Conservation (phyloP, 2,329 filamentous ascomycete species). For the Mariannaea sp. region DNA sequence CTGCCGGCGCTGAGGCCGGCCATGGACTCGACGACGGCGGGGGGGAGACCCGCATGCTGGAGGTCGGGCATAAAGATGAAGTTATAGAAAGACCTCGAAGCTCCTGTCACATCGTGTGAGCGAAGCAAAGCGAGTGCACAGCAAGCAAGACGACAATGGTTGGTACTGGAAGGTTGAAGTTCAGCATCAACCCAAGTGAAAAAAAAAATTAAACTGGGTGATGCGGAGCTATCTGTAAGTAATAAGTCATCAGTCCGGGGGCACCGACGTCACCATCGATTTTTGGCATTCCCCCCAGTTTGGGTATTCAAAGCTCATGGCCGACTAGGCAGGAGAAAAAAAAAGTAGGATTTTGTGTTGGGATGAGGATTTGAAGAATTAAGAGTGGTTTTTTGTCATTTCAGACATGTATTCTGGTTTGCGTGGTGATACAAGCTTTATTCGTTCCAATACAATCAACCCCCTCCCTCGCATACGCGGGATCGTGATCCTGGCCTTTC, state of each 20-base stretch:
- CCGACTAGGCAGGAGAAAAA: slow-evolving; percentile 15
- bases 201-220: slow-evolving; percentile 1
- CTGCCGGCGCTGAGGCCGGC: slow-evolving; percentile 90
- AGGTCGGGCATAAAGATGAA: slow-evolving; percentile 51
- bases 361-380: slow-evolving; percentile 26
- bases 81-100: slow-evolving; percentile 9
- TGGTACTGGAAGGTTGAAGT: not conserved
- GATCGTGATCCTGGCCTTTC: slow-evolving; percentile 20
- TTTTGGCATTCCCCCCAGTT: too few relatives aligned
- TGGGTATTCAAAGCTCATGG: slow-evolving; percentile 5
- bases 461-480: slow-evolving; percentile 26
- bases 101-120: slow-evolving; percentile 35
- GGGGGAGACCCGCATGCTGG: slow-evolving; percentile 66
- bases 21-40: slow-evolving; percentile 82
- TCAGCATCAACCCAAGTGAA: too few relatives aligned
- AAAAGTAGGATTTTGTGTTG: too few relatives aligned
- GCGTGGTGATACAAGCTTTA: slow-evolving; percentile 35
- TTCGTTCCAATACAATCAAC: slow-evolving; percentile 29
- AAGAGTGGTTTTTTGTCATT: slow-evolving; percentile 32
- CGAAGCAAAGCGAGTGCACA: not conserved
- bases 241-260: slow-evolving; percentile 17
- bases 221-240: slow-evolving; percentile 17
- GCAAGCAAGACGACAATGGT: not conserved
- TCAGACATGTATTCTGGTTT: slow-evolving; percentile 14
- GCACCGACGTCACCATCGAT: slow-evolving; percentile 17